phyloP scores from a whole-genome alignment of 768 basidiomycete genomes.

The Leccinum uliginosum region DNA sequence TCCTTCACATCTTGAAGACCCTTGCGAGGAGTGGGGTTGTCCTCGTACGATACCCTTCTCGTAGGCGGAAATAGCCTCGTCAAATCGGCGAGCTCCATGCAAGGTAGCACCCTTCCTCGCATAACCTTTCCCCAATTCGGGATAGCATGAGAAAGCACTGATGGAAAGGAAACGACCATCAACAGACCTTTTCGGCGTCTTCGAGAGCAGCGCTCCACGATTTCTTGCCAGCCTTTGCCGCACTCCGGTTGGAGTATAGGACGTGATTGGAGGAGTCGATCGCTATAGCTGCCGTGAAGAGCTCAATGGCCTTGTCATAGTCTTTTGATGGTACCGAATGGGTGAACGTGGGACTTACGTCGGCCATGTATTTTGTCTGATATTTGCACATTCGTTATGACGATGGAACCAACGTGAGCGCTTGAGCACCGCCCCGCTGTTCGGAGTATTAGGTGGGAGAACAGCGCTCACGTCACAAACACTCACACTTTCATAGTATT shows the following conservation, averaged over 20 bases:
- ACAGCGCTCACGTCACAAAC: no score
- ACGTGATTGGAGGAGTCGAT: conserved; percentile 84
- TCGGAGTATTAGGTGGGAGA: no score
- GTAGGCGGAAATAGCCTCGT: conserved; percentile 82
- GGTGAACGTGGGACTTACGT: no score
- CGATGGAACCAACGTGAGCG: no score
- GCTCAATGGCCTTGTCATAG: conserved; percentile 81
- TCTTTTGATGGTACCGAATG: no score
- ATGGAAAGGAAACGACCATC: not conserved
- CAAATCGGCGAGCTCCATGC: conserved; percentile 75
- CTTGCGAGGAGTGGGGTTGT: conserved; percentile 76
- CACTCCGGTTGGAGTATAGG: conserved; percentile 89
- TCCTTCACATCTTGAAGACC: conserved; percentile 86
- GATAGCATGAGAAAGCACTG: conserved; percentile 31
- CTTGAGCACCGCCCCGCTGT: no score
- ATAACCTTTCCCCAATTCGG: conserved; percentile 86
- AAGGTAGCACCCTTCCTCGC: conserved; percentile 90
- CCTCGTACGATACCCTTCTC: conserved; percentile 77
- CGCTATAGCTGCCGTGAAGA: conserved; percentile 78
- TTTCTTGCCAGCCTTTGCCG: conserved; percentile 83
- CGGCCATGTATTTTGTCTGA: no score
- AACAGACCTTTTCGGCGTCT: conserved; percentile 82
- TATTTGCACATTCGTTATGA: no score
- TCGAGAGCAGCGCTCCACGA: conserved; percentile 70
- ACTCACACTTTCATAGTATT: no score